These are phyloP conservation scores for Vicia villosa DNA, from an alignment of 306 rosid species.

Conservation along the genomic window DNA sequence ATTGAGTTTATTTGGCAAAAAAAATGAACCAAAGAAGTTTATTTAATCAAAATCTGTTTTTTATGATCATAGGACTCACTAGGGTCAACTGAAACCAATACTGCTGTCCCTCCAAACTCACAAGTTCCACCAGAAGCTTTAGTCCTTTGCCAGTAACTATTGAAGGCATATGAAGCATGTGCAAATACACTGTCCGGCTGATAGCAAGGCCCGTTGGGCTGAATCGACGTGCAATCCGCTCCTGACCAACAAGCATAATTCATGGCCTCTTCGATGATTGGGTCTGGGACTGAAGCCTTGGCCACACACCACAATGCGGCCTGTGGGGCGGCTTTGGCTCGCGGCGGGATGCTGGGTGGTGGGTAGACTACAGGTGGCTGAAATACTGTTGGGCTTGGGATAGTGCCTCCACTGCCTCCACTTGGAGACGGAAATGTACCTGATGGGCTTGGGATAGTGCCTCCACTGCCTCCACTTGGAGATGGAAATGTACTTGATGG, in stretches of 20 bases:
- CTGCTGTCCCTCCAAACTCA: conserved; percentile 86
- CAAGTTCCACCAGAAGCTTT: conserved; percentile 78
- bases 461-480: conserved; percentile 45
- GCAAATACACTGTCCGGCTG: conserved; percentile 65
- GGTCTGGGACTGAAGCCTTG: conserved; percentile 95
- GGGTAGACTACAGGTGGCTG: conserved; percentile 81
- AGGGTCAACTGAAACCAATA: conserved; percentile 82
- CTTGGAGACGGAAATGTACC: conserved; percentile 49
- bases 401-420: conserved; percentile 33
- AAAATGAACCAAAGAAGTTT: background rate
- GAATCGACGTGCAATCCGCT: conserved; percentile 72
- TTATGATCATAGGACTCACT: conserved; percentile 52
- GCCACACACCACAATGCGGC: conserved; percentile 87
- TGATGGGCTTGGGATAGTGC: conserved; percentile 51
- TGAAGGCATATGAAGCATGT: conserved; percentile 92
- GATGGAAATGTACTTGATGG: conserved; percentile 54
- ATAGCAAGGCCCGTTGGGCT: conserved; percentile 71
- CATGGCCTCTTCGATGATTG: conserved; percentile 91
- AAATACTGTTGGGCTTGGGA: conserved; percentile 72
- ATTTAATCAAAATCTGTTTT: background rate
- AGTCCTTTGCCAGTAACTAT: conserved; percentile 83
- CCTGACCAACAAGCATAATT: conserved; percentile 90
- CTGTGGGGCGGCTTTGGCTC: conserved; percentile 45
- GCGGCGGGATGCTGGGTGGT: conserved; percentile 75
- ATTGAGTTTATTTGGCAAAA: background rate